Percentiles rank a stretch among this genome's conserved stretches.
Evolutionary conservation across 208 protist genomes (phyloP).

Genomic region (Acanthamoeba triangularis): DNA sequence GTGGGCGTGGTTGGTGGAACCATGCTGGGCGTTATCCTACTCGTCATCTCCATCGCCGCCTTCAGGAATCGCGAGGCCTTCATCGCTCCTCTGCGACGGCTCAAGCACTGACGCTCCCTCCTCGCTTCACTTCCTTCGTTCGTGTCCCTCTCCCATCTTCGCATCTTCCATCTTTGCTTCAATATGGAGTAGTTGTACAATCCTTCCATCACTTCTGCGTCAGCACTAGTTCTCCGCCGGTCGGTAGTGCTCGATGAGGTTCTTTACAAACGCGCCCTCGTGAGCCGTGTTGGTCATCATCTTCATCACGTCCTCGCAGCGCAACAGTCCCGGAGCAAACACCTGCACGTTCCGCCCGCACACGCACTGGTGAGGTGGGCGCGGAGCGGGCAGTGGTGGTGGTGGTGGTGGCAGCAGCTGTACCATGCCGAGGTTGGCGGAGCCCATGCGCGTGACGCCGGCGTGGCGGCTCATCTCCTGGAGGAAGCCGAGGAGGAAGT

Average conservation of each 20-base stretch:
- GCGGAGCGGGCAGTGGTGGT: too few species aligned
- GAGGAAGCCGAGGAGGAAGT: constrained; percentile 53
- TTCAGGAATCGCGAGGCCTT: constrained; percentile 7
- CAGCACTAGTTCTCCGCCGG: not conserved
- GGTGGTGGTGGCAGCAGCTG: not conserved
- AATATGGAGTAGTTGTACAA: not conserved
- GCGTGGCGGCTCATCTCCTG: not conserved
- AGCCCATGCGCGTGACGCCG: constrained; percentile 7
- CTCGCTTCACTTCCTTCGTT: not conserved
- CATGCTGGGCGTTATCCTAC: not conserved
- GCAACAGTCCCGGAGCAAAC: constrained; percentile 29
- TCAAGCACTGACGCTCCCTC: not conserved
- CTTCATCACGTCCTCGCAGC: constrained; percentile 53
- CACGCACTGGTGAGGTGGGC: too few species aligned
- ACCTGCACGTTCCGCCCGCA: not conserved
- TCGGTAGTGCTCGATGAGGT: constrained; percentile 56
- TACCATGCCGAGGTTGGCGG: constrained; percentile 51
- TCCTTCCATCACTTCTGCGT: not conserved
- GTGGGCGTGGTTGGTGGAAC: not conserved
- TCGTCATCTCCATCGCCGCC: not conserved
- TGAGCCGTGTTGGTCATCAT: constrained; percentile 42
- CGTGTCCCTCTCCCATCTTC: not conserved
- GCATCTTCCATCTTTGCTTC: not conserved
- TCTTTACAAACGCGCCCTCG: constrained; percentile 57
- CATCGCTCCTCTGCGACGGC: not conserved